Conservation (phyloP, 192 early-diverging fungal species). For the Funneliformis mosseae region DNA sequence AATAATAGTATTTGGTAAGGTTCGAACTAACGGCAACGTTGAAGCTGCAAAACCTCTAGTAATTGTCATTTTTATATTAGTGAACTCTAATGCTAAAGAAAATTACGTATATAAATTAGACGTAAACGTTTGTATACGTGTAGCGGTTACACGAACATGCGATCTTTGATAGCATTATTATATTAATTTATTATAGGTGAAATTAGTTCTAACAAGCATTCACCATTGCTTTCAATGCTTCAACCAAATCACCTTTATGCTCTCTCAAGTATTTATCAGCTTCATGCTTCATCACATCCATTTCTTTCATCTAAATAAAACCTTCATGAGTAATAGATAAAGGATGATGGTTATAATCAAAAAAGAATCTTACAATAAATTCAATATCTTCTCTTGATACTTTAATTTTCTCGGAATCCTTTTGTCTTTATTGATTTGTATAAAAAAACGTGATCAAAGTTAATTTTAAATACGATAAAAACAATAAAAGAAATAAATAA, state of each 20-base stretch:
- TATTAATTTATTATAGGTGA: too few species aligned
- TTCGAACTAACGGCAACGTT: neutral
- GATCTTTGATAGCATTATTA: too few species aligned
- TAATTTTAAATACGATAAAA: neutral
- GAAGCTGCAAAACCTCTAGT: neutral
- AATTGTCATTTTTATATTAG: neutral
- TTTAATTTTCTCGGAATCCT: conserved; percentile 50
- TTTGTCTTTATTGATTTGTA: conserved; percentile 42
- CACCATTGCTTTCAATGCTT: conserved; percentile 46
- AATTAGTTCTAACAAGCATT: neutral
- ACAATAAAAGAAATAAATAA: neutral
- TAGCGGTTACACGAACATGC: neutral
- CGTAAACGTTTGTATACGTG: neutral
- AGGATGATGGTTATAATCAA: neutral
- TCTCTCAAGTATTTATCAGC: conserved; percentile 55
- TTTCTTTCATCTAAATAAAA: conserved; percentile 44
- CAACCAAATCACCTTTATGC: conserved; percentile 49
- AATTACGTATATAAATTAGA: neutral
- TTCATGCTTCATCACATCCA: conserved; percentile 48
- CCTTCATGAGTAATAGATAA: neutral
- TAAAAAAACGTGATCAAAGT: neutral
- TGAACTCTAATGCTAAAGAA: neutral
- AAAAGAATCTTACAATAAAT: conserved; percentile 43
- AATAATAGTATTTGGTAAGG: neutral
- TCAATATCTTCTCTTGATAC: conserved; percentile 57